Evolutionary conservation across 805 yeast genomes (phyloP), one percentile per base, ranked within the genome.

Genomic region (Wickerhamiella cacticola): DNA sequence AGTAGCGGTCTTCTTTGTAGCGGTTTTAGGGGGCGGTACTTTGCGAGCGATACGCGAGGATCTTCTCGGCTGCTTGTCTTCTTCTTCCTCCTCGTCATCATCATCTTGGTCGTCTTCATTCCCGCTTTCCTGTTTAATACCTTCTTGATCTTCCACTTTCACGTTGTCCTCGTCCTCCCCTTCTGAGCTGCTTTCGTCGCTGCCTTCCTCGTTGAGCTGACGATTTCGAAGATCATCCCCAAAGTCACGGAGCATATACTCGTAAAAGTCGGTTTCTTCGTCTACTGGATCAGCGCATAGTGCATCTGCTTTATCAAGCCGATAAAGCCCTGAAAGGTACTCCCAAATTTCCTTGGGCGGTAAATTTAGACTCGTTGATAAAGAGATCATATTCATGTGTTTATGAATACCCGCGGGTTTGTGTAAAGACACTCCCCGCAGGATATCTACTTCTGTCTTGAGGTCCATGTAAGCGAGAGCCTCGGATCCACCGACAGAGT

Each of bases 391-490:
- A 40, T 61, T 54, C 52, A 64, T 61, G 46, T 63, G 67, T 53
- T 61, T 66, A 52, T 63, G 65, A 43, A 55, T 26, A 1, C 94
- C 94, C 0, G 78, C 79, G 0, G 92, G 92, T 59, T 78, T 79
- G 64, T 68, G 71, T 55, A 74, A 78, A 53, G 85, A 76, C 1
- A 80, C 68, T 44, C 82, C 74, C 48, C 74, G 66, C 55, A 80
- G 73, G 22, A 82, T 68, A 51, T 70, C 68, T 28, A 76, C 74
- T 57, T 82, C 31, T 25, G 33, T 19, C 25, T 28, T 35, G n/a
- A 25, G 19, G 26, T 45, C 48, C 48, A 45, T 38, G 35, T 22
- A n/a, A n/a, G n/a, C n/a, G 33, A 12, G n/a, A 29, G 33, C 33
- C 9, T 7, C 28, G 10, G 10, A 25, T 25, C 28, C 9, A 10